Evolutionary conservation across 1,284 basidiomycete species (phyloP), one percentile per base, ranked within the genome.

Genomic region (Austropuccinia psidii): DNA sequence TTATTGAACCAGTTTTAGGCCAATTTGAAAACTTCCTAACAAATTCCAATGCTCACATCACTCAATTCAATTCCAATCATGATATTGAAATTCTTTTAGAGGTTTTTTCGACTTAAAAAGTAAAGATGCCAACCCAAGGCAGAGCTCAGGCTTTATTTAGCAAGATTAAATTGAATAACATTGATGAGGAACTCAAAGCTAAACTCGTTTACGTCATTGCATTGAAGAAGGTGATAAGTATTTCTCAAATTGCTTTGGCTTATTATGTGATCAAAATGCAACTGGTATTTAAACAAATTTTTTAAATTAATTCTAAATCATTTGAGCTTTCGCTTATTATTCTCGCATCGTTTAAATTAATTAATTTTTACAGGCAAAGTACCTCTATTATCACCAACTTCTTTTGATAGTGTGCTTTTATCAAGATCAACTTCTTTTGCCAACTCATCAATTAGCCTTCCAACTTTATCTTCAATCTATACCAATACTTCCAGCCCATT

Each of bases 191-290:
- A 27, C 31, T n/a, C 11, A 35, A 43, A 15, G 21, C 41, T n/a
- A 47, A 57, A n/a, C 45, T 27, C 57, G 69, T 11, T 50, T 73
- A 11, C 27, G 64, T 21, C 58, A 64, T 62, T 73, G 64, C 21
- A 54, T 52, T 35, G n/a, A 73, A 62, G 58, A 73, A 37, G 68
- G 55, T 17, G 45, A 47, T 24, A 58, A 60, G 13, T 61, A 70
- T 50, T 21, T 61, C 19, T 43, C 68, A 4, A 70, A 70, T 61
- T 55, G 68, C 45, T 70, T 70, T 47, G 55, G 68, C 33, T 31
- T 50, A 31, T 41, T 70, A 21, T 29, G 68, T 35, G 54, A 70
- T 47, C 39, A 35, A 55, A 58, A 41, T 24, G 24, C 60, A 11
- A 29, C 43, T 7, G 7, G 24, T 39, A 19, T 3, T 15, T 21